phyloP scores from a whole-genome alignment of 2,329 filamentous ascomycete genomes.

The Pseudocercospora musae region DNA sequence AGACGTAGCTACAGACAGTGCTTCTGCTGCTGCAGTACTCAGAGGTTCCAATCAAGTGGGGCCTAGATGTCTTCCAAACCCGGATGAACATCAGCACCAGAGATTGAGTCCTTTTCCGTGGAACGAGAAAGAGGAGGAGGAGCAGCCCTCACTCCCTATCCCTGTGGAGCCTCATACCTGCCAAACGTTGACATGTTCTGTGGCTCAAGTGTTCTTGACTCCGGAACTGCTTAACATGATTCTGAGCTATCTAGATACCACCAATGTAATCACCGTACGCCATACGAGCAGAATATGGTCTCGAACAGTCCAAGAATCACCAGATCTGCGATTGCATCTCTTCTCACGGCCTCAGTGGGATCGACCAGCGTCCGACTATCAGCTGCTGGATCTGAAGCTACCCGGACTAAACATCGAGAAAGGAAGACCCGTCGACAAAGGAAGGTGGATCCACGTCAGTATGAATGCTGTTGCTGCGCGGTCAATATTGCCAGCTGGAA shows the following conservation, averaged over 20 bases:
- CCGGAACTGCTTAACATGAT: constrained; percentile 28
- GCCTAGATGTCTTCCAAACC: background rate
- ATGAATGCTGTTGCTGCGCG: constrained; percentile 24
- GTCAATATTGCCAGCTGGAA: constrained; percentile 12
- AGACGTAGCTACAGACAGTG: constrained; percentile 2
- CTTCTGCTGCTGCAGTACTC: background rate
- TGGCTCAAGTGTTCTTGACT: constrained; percentile 22
- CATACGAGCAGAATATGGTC: constrained; percentile 22
- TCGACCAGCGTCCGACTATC: constrained; percentile 19
- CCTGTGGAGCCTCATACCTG: constrained; percentile 5
- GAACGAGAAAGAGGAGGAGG: background rate
- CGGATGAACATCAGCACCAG: background rate
- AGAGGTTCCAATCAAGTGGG: background rate
- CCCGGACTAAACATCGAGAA: constrained; percentile 25
- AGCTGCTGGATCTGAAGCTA: constrained; percentile 23
- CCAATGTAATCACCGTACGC: constrained; percentile 19
- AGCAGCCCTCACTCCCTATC: background rate
- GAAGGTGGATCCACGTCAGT: constrained; percentile 27
- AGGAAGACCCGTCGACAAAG: constrained; percentile 23
- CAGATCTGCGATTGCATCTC: constrained; percentile 24
- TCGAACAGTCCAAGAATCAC: constrained; percentile 20
- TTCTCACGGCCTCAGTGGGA: constrained; percentile 26
- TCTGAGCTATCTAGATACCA: constrained; percentile 20
- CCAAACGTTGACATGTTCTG: constrained; percentile 18
- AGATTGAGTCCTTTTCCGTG: background rate